These are phyloP conservation scores for Vigna nakashimae DNA, from an alignment of 306 rosid species.

Conservation along the genomic window DNA sequence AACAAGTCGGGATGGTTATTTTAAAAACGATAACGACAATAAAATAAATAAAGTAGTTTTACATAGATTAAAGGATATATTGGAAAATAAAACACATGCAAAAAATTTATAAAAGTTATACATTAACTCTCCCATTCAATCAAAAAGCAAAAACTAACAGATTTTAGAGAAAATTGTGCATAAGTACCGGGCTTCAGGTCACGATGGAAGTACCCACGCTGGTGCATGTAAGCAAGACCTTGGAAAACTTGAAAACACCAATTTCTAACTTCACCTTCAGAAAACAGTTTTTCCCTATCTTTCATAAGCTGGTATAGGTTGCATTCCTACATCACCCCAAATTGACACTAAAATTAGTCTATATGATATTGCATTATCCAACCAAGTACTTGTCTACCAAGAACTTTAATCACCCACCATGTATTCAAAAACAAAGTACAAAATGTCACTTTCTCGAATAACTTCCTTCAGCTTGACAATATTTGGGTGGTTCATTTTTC, in stretches of 20 bases:
- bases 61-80: too few species aligned
- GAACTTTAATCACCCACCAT: constrained; percentile 65
- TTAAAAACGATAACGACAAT: too few species aligned
- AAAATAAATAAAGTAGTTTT: too few species aligned
- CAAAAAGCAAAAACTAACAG: constrained; percentile 18
- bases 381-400: constrained; percentile 3
- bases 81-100: too few species aligned
- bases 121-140: neutral
- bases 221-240: constrained; percentile 98
- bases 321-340: constrained; percentile 66
- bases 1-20: too few species aligned
- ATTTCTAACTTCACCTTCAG: constrained; percentile 83
- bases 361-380: constrained; percentile 17
- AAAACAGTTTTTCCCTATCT: constrained; percentile 80
- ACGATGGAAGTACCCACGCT: constrained; percentile 98
- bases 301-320: constrained; percentile 96
- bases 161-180: constrained; percentile 8
- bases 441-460: constrained; percentile 83
- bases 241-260: constrained; percentile 99
- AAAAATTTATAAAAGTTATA: too few species aligned
- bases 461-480: constrained; percentile 97
- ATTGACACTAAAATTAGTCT: constrained; percentile 19
- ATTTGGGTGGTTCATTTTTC: constrained; percentile 90
- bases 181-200: constrained; percentile 94
- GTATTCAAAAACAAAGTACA: constrained; percentile 94